Evolutionary conservation across 1,284 basidiomycete species (phyloP), one percentile per base, ranked within the genome.

Genomic region (Mycosarcoma maydis): DNA sequence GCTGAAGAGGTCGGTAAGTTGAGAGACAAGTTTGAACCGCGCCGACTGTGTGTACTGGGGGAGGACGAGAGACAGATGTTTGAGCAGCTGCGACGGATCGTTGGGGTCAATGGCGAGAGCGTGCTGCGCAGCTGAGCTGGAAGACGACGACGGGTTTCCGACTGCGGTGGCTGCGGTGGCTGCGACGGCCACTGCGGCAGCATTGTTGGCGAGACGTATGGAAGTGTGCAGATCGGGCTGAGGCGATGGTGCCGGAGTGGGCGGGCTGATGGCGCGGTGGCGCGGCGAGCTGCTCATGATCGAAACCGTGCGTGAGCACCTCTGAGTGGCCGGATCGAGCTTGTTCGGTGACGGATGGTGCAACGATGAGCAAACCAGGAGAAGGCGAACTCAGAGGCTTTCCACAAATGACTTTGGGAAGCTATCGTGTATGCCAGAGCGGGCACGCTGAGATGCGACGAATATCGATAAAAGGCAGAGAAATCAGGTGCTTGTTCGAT

Each of bases 1-100:
- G 2, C 87, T 86, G 72, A 77, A 75, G 27, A 73, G 62, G n/a
- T 72, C 67, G 17, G 78, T 52, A 9, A 81, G 58, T 26, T 65
- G 68, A 8, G 71, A 59, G 43, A 81, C 60, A 41, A 81, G 69
- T 29, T 53, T 56, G 59, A 62, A 57, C 38, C 69, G 62, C 5
- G 69, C 69, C 4, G 62, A 52, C 24, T 67, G 64, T 29, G 54
- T 52, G 40, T 75, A 70, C 42, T 59, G 50, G 3, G 74, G 74
- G 33, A 74, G 34, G 17, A 59, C 49, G 50, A 58, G 51, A 11
- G 67, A 41, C 44, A 78, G 53, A 29, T 71, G 64, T 41, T 73
- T 71, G 40, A 67, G 49, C 10, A 76, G 58, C 43, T 57, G 54
- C 17, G 61, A 54, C 4, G 68, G 49, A 48, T 75, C 69, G 17